Percentiles rank a stretch among this genome's conserved stretches.
Evolutionary conservation across 805 yeast species (phyloP).

Genomic region (Barnettozyma populi): DNA sequence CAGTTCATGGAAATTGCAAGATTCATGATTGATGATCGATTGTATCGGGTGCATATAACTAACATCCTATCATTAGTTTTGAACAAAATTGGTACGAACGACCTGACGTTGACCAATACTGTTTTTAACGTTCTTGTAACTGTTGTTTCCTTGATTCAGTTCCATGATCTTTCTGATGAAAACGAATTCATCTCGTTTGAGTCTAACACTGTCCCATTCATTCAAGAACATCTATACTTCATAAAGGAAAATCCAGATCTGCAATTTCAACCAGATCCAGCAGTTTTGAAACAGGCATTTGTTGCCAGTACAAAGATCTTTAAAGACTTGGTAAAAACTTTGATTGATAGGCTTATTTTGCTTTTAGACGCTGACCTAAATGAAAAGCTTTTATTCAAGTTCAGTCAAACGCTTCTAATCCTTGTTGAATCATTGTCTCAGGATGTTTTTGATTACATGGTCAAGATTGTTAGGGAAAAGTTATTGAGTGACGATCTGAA

Average conservation of each 20-base stretch:
- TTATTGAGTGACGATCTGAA: slow-evolving; percentile 52
- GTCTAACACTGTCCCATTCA: slow-evolving; percentile 45
- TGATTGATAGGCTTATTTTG: slow-evolving; percentile 53
- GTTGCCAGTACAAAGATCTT: slow-evolving; percentile 71
- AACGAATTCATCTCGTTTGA: slow-evolving; percentile 37
- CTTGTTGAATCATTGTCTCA: slow-evolving; percentile 57
- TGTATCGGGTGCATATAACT: slow-evolving; percentile 73
- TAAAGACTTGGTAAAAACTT: slow-evolving; percentile 48
- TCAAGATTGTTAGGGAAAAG: slow-evolving; percentile 31
- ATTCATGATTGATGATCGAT: slow-evolving; percentile 55
- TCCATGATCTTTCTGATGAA: slow-evolving; percentile 44
- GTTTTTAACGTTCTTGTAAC: slow-evolving; percentile 67
- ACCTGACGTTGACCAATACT: slow-evolving; percentile 63
- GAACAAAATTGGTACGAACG: slow-evolving; percentile 87
- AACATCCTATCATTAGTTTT: slow-evolving; percentile 63
- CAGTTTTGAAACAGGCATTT: slow-evolving; percentile 49
- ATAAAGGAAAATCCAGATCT: slow-evolving; percentile 31
- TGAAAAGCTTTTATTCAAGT: slow-evolving; percentile 31
- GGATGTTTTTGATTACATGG: slow-evolving; percentile 42
- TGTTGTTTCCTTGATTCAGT: slow-evolving; percentile 66
- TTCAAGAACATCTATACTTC: slow-evolving; percentile 55
- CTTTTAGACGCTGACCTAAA: slow-evolving; percentile 51
- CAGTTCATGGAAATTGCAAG: slow-evolving; percentile 61
- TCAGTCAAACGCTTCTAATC: slow-evolving; percentile 41
- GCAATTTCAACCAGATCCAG: slow-evolving; percentile 37